A percentile compares a stretch with the other conserved stretches of the same genome.
These are phyloP conservation scores for Cryptococcus amylolentus DNA, from an alignment of 1,284 basidiomycete genomes.

Conservation along the genomic window DNA sequence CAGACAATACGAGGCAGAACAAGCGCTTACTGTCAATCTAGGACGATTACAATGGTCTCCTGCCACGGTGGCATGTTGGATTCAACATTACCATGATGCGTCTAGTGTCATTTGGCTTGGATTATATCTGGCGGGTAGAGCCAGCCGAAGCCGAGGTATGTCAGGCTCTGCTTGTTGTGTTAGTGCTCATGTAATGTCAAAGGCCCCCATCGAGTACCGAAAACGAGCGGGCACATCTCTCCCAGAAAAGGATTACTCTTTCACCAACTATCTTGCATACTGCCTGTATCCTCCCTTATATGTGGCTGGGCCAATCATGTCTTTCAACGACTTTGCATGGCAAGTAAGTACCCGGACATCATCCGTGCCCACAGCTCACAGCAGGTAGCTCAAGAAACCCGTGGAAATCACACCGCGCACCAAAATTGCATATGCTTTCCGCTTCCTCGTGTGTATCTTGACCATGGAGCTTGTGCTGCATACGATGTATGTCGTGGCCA, in stretches of 20 bases:
- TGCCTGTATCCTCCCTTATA: slow-evolving; percentile 87
- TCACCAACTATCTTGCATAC: slow-evolving; percentile 67
- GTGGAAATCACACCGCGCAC: slow-evolving; percentile 47
- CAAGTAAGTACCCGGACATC: slow-evolving; percentile 61
- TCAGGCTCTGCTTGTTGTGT: neutral
- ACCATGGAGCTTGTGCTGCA: slow-evolving; percentile 92
- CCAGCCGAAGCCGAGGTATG: neutral
- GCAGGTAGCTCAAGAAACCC: slow-evolving; percentile 50
- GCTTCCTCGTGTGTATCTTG: slow-evolving; percentile 69
- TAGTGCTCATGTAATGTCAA: neutral
- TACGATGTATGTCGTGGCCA: slow-evolving; percentile 94
- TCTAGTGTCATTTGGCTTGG: slow-evolving; percentile 87
- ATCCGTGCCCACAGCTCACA: neutral
- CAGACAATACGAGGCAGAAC: neutral
- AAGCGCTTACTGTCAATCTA: slow-evolving; percentile 39
- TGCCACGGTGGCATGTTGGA: slow-evolving; percentile 88
- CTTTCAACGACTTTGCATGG: slow-evolving; percentile 91
- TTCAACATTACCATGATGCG: slow-evolving; percentile 98
- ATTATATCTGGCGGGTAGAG: slow-evolving; percentile 70
- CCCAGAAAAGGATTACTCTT: slow-evolving; percentile 55
- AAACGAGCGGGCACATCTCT: slow-evolving; percentile 58
- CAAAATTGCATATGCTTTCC: slow-evolving; percentile 59
- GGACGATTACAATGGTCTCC: slow-evolving; percentile 62
- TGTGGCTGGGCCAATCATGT: slow-evolving; percentile 93
- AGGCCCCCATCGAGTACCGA: slow-evolving; percentile 29